A percentile compares a stretch with the other conserved stretches of the same genome.
Evolutionary conservation across 257 asterid genomes (phyloP).

Genomic region (Petrea volubilis): DNA sequence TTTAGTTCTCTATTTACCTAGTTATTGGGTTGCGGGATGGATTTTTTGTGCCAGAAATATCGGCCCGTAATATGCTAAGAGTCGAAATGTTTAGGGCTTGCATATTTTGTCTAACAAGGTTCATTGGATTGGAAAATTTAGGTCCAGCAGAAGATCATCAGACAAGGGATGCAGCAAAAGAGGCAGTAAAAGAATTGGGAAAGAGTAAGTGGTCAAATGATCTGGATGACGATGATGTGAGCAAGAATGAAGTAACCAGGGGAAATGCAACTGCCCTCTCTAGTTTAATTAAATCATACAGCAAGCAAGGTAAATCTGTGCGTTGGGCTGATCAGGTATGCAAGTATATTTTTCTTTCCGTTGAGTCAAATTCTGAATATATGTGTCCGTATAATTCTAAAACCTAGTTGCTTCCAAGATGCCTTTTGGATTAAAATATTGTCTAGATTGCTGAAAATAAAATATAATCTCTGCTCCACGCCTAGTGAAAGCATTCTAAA

Average conservation of each 20-base stretch:
- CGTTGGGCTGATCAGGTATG: conserved; percentile 99
- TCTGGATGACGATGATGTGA: conserved; percentile 71
- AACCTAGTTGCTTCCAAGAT: conserved; percentile 2
- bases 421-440: not conserved
- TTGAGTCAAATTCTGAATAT: not conserved
- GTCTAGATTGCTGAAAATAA: not conserved
- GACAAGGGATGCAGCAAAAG: conserved; percentile 44
- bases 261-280: conserved; percentile 50
- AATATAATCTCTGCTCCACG: not conserved
- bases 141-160: conserved; percentile 45
- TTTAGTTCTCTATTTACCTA: not conserved
- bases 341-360: conserved; percentile 2
- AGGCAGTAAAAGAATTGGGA: conserved; percentile 73
- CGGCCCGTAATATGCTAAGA: not conserved
- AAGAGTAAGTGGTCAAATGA: conserved; percentile 95
- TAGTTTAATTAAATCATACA: conserved; percentile 51
- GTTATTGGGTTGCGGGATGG: not conserved
- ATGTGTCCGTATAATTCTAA: not conserved
- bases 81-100: not conserved
- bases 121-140: conserved; percentile 23
- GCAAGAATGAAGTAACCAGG: conserved; percentile 33
- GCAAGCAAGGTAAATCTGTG: conserved; percentile 91
- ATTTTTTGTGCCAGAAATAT: not conserved
- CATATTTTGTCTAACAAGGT: conserved; percentile 19
- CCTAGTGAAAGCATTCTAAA: no score